Conservation (phyloP, 768 basidiomycete species). For the Psilocybe subaeruginosa region DNA sequence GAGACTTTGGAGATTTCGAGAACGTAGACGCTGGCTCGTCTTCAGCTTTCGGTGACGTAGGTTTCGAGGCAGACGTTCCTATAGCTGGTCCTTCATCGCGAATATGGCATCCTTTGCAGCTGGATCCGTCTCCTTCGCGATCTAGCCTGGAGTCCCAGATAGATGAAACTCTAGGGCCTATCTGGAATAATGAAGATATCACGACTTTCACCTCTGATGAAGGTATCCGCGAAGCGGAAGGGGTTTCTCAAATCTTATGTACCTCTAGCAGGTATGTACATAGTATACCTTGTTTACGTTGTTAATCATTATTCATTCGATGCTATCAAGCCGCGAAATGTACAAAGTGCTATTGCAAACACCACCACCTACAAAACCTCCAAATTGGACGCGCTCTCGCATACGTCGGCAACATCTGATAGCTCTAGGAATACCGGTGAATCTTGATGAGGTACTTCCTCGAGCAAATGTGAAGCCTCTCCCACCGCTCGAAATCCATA, state of each 20-base stretch:
- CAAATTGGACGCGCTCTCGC: conserved; percentile 93
- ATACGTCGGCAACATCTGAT: conserved; percentile 92
- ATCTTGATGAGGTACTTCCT: conserved; percentile 89
- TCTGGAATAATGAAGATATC: conserved; percentile 62
- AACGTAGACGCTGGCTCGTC: conserved; percentile 47
- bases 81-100: conserved; percentile 46
- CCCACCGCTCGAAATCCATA: conserved; percentile 82
- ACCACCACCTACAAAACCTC: conserved; percentile 77
- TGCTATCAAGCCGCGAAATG: conserved; percentile 65
- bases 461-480: conserved; percentile 64
- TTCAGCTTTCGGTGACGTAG: conserved; percentile 36
- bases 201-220: conserved; percentile 65
- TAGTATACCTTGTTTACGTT: conserved; percentile 12
- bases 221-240: conserved; percentile 77
- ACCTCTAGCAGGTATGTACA: conserved; percentile 69
- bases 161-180: conserved; percentile 62
- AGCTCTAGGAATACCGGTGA: conserved; percentile 90
- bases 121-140: conserved; percentile 67
- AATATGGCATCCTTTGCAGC: conserved; percentile 62
- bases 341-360: conserved; percentile 74
- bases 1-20: conserved; percentile 88
- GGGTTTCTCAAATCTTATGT: conserved; percentile 77
- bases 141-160: conserved; percentile 63
- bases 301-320: conserved; percentile 6
- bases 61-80: conserved; percentile 40